Percentiles rank a stretch among this genome's conserved stretches.
These are phyloP conservation scores for Microbotryum violaceum DNA, from an alignment of 1,284 basidiomycete genomes.

Conservation along the genomic window DNA sequence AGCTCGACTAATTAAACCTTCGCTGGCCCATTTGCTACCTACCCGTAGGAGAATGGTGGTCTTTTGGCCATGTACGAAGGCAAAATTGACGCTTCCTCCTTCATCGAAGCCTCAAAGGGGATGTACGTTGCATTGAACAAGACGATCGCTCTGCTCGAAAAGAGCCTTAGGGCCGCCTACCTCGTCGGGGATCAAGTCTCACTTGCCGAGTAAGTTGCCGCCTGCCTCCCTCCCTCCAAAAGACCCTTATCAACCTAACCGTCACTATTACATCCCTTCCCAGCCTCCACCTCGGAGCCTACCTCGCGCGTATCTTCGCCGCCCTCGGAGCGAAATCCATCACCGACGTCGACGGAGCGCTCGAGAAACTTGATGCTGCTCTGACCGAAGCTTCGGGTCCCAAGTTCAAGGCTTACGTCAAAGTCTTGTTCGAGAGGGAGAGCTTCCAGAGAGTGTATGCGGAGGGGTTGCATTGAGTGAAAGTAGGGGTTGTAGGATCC, in stretches of 20 bases:
- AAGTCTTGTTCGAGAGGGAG: constrained; percentile 24
- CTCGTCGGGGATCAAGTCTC: constrained; percentile 28
- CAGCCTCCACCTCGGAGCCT: constrained; percentile 33
- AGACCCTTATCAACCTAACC: neutral
- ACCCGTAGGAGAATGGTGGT: constrained; percentile 22
- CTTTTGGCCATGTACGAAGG: constrained; percentile 22
- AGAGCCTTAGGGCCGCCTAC: constrained; percentile 14
- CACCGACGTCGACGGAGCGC: constrained; percentile 12
- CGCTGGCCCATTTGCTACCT: neutral
- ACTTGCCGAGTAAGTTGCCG: constrained; percentile 25
- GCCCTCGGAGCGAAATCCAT: constrained; percentile 21
- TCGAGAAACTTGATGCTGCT: constrained; percentile 15
- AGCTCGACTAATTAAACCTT: neutral
- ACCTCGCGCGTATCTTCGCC: constrained; percentile 33
- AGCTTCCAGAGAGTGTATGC: constrained; percentile 31
- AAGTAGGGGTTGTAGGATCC: neutral
- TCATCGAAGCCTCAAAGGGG: constrained; percentile 1
- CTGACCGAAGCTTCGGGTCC: constrained; percentile 13
- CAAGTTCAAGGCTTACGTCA: constrained; percentile 17
- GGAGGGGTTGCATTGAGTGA: constrained; percentile 27
- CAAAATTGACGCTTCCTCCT: constrained; percentile 9
- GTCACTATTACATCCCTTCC: neutral
- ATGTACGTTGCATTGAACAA: constrained; percentile 14
- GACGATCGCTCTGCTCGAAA: constrained; percentile 16
- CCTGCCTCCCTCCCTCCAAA: neutral